A percentile compares a stretch with the other conserved stretches of the same genome.
Conservation (phyloP, 2,329 filamentous ascomycete species). For the Colletotrichum chrysophilum region DNA sequence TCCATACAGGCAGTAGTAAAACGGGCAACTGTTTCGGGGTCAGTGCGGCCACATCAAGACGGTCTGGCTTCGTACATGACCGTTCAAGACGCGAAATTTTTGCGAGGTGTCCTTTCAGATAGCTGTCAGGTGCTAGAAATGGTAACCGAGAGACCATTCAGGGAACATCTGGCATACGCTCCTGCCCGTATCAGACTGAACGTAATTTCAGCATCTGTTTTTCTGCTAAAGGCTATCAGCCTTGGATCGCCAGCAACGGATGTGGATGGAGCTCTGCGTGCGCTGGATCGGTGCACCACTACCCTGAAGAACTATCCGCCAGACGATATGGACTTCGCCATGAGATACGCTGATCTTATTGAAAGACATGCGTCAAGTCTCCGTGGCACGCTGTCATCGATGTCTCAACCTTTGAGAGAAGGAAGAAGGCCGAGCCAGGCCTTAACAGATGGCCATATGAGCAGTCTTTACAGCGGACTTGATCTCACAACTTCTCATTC, state of each 20-base stretch:
- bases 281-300: conserved; percentile 22
- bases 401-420: neutral
- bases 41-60: conserved; percentile 14
- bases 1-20: conserved; percentile 26
- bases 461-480: neutral
- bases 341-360: conserved; percentile 26
- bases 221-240: conserved; percentile 26
- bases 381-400: neutral
- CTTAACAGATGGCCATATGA: neutral
- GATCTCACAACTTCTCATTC: neutral
- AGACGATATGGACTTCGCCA: conserved; percentile 29
- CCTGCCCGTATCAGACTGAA: conserved; percentile 23
- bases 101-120: conserved; percentile 25
- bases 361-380: conserved; percentile 23
- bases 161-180: conserved; percentile 18
- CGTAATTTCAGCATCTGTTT: conserved; percentile 27
- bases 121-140: conserved; percentile 21
- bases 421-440: neutral
- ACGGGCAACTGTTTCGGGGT: conserved; percentile 14
- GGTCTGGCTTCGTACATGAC: conserved; percentile 21
- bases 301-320: conserved; percentile 15
- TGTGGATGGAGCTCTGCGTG: conserved; percentile 11
- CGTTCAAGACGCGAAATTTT: conserved; percentile 20
- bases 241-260: conserved; percentile 20
- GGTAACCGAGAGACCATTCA: conserved; percentile 22